Evolutionary conservation across 148 eudicot genomes (phyloP), one percentile per base, ranked within the genome.

Genomic region (Amaranthus cruentus): DNA sequence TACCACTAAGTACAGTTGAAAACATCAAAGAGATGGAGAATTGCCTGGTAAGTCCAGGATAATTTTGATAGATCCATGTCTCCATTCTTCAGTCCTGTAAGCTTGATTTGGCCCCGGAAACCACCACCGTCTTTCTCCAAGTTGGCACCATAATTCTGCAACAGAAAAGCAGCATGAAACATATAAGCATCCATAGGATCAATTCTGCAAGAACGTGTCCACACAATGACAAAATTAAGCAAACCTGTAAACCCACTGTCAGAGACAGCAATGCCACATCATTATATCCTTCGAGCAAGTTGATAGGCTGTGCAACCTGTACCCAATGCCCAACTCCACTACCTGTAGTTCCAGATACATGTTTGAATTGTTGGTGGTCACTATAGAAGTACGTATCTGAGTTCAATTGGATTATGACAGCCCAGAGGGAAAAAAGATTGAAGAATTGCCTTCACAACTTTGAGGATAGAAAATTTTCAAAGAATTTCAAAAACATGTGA

Each of bases 51-150:
- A 64, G 92, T 88, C 97, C 99, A 95, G 6, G 78, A 62, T 61
- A 81, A 80, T 62, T 74, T 75, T 63, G 97, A 83, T 48, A 95
- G 87, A 82, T 90, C 81, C 69, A 92, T 60, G 69, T 86, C 88
- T 55, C 94, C 93, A 59, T 82, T 78, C 72, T 67, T 84, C 66
- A 84, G 82, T 67, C 97, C 97, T 18, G 86, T 81, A 72, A 95
- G 85, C 77, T 84, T 88, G 46, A 95, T 83, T 70, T 77, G 89
- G 64, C 99, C 96, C 81, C 76, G 85, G 73, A 95, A 88, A 15
- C 99, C 99, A 72, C 91, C 97, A 61, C 97, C 99, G 77, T 95
- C 99, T 82, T 85, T 90, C 89, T 95, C 97, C 75, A 80, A 74
- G 83, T 88, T 88, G 59, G 99, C 94, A 69, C 99, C 99, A 83